Base-by-base conservation (phyloP, 768 basidiomycete genomes). In the Auricularia cornea region DNA sequence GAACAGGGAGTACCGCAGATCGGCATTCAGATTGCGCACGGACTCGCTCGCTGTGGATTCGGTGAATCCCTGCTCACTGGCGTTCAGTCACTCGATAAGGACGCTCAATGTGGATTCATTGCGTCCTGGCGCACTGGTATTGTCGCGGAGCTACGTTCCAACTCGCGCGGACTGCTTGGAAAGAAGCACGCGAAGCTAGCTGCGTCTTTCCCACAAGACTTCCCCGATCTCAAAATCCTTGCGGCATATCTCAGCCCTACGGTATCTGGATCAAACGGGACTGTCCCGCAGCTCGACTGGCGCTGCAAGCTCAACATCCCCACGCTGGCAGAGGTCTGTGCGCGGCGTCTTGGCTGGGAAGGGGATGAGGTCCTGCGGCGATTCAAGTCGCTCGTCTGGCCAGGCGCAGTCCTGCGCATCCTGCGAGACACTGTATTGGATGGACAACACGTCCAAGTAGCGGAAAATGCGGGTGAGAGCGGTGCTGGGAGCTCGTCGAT, bases 271-370 rank as follows among this genome's bases (percentile, higher is more conserved):
- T 83, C 80, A 29, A 79, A 81, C 66, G 80, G 83, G 11, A 73
- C 77, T 60, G 51, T 72, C 23, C 60, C 64, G 0, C 82, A 81
- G 77, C 70, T 78, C 1, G 68, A 72, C 63, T 84, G 83, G 83
- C 69, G 69, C 38, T 70, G 74, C 60, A 89, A 92, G 64, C 88
- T 89, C 0, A 84, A 88, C 67, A 75, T 92, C 1, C 82, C 81
- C 18, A 84, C 82, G 61, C 81, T 95, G 16, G 93, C 94, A 1
- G 83, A 77, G 10, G 78, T 87, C 3, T 95, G 93, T 76, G 94
- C 96, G 73, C 80, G 86, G 56, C 89, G 86, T 71, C 95, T 96
- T 65, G 94, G 94, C 71, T 96, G 94, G 94, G n/a, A n/a, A n/a
- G 94, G 94, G 0, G 86, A 91, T 59, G 86, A 81, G 68, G 88